A percentile compares a stretch with the other conserved stretches of the same genome.
Evolutionary conservation across 768 basidiomycete species (phyloP).

Genomic region (Serendipita sp.): DNA sequence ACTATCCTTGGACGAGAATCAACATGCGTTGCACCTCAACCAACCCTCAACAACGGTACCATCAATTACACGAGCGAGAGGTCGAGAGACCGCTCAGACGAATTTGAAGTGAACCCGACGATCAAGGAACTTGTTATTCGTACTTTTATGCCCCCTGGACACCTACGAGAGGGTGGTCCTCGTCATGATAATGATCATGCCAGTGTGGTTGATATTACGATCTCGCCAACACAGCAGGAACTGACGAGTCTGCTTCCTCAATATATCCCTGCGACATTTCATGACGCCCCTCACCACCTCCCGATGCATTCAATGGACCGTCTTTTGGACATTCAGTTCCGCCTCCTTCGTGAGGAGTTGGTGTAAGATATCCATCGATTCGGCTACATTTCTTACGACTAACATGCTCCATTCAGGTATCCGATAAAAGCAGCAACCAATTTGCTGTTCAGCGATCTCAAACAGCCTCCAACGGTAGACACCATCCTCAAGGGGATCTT

Average conservation of each 20-base stretch:
- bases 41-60: neutral
- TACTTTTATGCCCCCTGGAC: constrained; percentile 36
- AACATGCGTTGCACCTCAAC: neutral
- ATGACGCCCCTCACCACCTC: constrained; percentile 45
- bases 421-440: neutral
- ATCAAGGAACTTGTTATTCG: neutral
- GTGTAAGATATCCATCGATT: constrained; percentile 52
- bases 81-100: neutral
- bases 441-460: neutral
- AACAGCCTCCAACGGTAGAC: neutral
- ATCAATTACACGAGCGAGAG: constrained; percentile 25
- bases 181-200: constrained; percentile 55
- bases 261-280: constrained; percentile 45
- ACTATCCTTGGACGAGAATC: neutral
- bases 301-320: constrained; percentile 44
- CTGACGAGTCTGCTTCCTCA: constrained; percentile 32
- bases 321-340: neutral
- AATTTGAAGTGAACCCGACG: too few relatives aligned
- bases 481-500: constrained; percentile 9
- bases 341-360: too few relatives aligned
- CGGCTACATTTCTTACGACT: constrained; percentile 58
- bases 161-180: constrained; percentile 29
- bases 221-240: constrained; percentile 56
- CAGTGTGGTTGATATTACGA: constrained; percentile 39
- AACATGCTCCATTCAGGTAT: constrained; percentile 26